Evolutionary conservation across 768 basidiomycete species (phyloP), one percentile per base, ranked within the genome.

Genomic region (Leccinum olivaceopallidum): DNA sequence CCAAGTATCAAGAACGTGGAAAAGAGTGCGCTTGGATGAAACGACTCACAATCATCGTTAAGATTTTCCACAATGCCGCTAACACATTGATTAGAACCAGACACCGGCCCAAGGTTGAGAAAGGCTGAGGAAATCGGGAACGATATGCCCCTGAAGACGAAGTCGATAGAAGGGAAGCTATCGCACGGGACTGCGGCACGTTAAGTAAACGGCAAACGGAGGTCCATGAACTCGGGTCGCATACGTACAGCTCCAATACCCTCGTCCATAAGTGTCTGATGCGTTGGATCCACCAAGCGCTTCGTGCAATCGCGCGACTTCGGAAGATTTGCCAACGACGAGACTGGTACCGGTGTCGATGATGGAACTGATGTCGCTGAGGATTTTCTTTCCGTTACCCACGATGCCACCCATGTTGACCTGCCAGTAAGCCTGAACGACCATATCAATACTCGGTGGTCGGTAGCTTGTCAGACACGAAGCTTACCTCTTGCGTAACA

Each of bases 171-270:
- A 9, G 52, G 52, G 12, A 53, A 34, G 14, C 6, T 1, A 53
- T 34, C 12, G 32, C 52, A 53, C 20, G 52, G 52, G 12, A 53
- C 52, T 53, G 10, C 16, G 4, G n/a, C 8, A n/a, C 12, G 30
- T 53, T 30, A 30, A 30, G 13, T 12, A 20, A 26, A 7, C 32
- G 32, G 32, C 10, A 12, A 18, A 34, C n/a, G n/a, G 30, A 18
- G 32, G 20, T 34, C 10, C 2, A 53, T 12, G 18, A 6, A 26
- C 32, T 34, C 32, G 12, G 32, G 20, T 8, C 28, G 6, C n/a
- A 20, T 12, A 12, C 52, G 34, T 20, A 53, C 69, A 62, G 4
- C 77, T 76, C 62, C 81, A 78, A 53, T 58, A 69, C 30, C 78
- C 77, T 2, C 39, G 1, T 1, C 70, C 72, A 8, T 59, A 51